Conservation (phyloP, 73 alveolate genomes). For the Paramecium biaurelia region DNA sequence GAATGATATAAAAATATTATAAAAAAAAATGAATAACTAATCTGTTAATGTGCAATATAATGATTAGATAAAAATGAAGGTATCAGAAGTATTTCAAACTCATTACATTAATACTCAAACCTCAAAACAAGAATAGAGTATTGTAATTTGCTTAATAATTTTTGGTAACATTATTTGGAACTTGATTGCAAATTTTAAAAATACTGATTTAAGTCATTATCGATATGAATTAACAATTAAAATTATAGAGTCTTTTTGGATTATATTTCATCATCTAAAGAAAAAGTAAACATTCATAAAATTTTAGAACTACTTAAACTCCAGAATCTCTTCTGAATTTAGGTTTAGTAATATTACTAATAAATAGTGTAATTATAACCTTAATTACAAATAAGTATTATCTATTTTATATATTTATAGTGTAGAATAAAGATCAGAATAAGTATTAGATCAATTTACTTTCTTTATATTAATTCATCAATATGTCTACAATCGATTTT, state of each 20-base stretch:
- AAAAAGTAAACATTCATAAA: background rate
- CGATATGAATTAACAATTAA: background rate
- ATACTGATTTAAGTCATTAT: background rate
- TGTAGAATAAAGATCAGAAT: background rate
- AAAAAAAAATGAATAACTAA: conserved; percentile 21
- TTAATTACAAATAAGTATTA: background rate
- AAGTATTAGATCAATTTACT: background rate
- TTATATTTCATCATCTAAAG: background rate
- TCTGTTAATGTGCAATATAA: background rate
- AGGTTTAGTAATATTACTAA: background rate
- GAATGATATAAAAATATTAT: background rate
- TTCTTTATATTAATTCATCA: background rate
- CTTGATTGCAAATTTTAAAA: background rate
- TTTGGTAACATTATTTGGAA: background rate
- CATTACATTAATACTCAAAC: background rate
- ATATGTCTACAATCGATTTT: background rate
- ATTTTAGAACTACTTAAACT: background rate
- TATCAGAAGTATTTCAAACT: background rate
- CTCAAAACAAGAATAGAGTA: background rate
- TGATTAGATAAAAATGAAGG: background rate
- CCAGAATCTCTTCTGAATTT: background rate
- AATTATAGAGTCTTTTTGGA: background rate
- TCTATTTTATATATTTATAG: background rate
- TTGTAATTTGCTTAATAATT: background rate
- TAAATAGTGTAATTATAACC: background rate